Evolutionary conservation across 768 basidiomycete genomes (phyloP), one percentile per base, ranked within the genome.

Genomic region (Fomitopsis pulvina): DNA sequence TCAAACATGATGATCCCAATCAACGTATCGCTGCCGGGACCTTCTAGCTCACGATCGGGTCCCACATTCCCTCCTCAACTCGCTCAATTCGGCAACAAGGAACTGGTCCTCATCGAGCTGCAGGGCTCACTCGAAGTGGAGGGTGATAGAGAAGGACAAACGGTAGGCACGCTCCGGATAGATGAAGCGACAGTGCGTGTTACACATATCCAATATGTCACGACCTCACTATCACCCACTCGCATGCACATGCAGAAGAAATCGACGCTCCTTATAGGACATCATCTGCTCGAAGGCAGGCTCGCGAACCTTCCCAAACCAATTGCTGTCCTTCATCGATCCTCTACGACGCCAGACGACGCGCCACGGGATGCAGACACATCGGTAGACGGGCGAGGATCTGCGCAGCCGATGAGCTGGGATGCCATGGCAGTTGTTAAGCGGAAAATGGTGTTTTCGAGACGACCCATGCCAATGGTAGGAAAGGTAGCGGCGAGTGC

Each of bases 211-310:
- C n/a, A n/a, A n/a, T n/a, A n/a, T n/a, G n/a, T n/a, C n/a, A n/a
- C n/a, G n/a, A n/a, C n/a, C n/a, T n/a, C n/a, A n/a, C n/a, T n/a
- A n/a, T n/a, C n/a, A n/a, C n/a, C n/a, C n/a, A n/a, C n/a, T n/a
- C 25, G 4, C 25, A 3, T 41, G 6, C 18, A 22, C 21, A 12
- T 16, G 5, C 18, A 42, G 21, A 42, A 42, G 41, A 22, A 42
- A 22, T 20, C 41, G 16, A 42, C 82, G 2, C 74, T 97, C 5
- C 66, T 74, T 47, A 87, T 97, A 52, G 93, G 93, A 11, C 84
- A 94, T 66, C 92, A 96, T 60, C 73, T 93, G 27, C 80, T 97
- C 4, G 94, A 97, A 61, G 93, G 93, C 47, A 89, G 87, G 62
- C 73, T 95, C 52, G 74, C 80, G 28, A 72, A 67, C 40, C 73